A percentile compares a stretch with the other conserved stretches of the same genome.
These are phyloP conservation scores for Cystofilobasidium bisporidii DNA, from an alignment of 768 basidiomycete species.

Conservation along the genomic window DNA sequence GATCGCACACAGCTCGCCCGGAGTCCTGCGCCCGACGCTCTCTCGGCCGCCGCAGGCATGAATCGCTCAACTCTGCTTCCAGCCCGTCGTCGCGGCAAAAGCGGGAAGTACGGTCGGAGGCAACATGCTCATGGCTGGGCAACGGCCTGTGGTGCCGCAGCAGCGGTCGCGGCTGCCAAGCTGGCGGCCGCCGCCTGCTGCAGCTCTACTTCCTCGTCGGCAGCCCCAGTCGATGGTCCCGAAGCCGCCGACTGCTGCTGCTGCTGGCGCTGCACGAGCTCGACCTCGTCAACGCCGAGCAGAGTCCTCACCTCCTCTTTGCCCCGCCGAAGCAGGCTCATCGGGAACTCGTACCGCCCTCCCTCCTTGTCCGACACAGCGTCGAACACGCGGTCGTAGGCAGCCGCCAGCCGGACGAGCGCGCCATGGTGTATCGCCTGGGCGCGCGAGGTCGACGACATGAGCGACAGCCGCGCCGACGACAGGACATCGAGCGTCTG, in stretches of 20 bases:
- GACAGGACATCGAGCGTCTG: conserved; percentile 64
- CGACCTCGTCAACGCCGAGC: conserved; percentile 21
- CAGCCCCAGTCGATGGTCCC: neutral
- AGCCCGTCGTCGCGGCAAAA: too few species aligned
- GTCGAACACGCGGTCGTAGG: conserved; percentile 66
- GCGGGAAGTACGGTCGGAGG: too few species aligned
- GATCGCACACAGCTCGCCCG: too few species aligned
- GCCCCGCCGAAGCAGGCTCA: conserved; percentile 52
- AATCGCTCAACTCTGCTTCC: too few species aligned
- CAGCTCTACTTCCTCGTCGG: too few species aligned
- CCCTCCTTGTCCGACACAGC: conserved; percentile 58
- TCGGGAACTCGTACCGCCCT: conserved; percentile 83
- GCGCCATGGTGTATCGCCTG: conserved; percentile 65
- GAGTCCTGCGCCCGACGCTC: too few species aligned
- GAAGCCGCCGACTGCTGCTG: neutral
- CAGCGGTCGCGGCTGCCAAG: too few species aligned
- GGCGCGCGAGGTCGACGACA: conserved; percentile 59
- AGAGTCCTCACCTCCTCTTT: conserved; percentile 25
- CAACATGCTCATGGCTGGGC: too few species aligned
- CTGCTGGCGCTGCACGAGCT: neutral
- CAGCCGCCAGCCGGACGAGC: conserved; percentile 54
- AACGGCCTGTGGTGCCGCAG: too few species aligned
- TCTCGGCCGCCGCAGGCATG: too few species aligned
- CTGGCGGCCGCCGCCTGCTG: too few species aligned
- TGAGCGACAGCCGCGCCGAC: conserved; percentile 64